Conservation (phyloP, 352 stramenopile species). For the Blastocystis sp. region DNA sequence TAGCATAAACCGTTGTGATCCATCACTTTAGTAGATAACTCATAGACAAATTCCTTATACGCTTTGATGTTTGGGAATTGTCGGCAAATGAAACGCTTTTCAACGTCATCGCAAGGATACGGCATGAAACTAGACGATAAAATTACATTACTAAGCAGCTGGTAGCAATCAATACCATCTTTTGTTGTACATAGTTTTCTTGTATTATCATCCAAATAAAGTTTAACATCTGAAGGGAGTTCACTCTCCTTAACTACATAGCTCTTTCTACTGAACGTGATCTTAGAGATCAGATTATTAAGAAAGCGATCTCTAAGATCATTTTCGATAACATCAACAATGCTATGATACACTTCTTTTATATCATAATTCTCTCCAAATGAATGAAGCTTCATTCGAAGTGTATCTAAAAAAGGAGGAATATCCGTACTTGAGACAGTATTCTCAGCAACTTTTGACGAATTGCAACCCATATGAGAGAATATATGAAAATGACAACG, state of each 20-base stretch:
- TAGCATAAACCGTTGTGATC: neutral
- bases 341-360: neutral
- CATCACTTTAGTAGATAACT: neutral
- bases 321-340: constrained; percentile 4
- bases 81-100: neutral
- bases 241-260: neutral
- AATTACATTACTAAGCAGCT: neutral
- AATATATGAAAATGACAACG: neutral
- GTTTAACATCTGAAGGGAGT: neutral
- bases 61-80: neutral
- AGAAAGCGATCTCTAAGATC: neutral
- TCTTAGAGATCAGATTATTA: neutral
- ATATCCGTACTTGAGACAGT: neutral
- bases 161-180: constrained; percentile 38
- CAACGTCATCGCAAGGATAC: neutral
- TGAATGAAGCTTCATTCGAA: neutral
- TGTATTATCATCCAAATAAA: neutral
- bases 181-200: neutral
- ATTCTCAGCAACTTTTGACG: neutral
- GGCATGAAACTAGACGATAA: constrained; percentile 4
- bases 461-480: neutral
- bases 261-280: neutral
- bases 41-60: constrained; percentile 37
- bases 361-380: neutral
- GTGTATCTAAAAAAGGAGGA: neutral